phyloP scores from a whole-genome alignment of 495 filamentous ascomycete genomes.

The Penicillium dipodomyicola region DNA sequence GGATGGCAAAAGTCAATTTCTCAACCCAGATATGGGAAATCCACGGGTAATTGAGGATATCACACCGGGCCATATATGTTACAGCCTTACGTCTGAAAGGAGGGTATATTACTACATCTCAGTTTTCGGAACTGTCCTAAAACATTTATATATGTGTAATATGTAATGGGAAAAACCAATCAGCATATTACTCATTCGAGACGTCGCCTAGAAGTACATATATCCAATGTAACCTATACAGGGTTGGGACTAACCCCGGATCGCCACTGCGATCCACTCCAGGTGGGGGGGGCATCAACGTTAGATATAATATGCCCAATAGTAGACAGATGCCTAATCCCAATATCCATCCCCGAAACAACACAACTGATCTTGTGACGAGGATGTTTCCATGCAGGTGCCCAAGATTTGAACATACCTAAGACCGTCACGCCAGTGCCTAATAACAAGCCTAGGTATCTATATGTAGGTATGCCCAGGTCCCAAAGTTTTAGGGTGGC shows the following conservation, averaged over 20 bases:
- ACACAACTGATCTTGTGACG: background rate
- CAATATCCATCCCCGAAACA: background rate
- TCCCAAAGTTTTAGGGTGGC: constrained; percentile 17
- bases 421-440: constrained; percentile 9
- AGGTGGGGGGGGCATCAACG: constrained; percentile 15
- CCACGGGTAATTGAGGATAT: background rate
- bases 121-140: background rate
- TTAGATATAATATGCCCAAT: background rate
- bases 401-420: constrained; percentile 6
- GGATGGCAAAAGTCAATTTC: constrained; percentile 9
- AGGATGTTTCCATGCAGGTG: constrained; percentile 5
- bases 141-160: background rate
- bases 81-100: too few species aligned
- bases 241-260: constrained; percentile 24
- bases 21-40: background rate
- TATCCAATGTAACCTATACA: background rate
- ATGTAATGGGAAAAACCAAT: background rate
- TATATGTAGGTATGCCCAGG: constrained; percentile 10
- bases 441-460: constrained; percentile 17
- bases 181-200: background rate
- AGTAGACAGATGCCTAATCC: constrained; percentile 6
- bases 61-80: too few species aligned
- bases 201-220: background rate
- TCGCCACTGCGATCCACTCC: constrained; percentile 23
- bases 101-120: background rate